These are phyloP conservation scores for Alternaria novae-zelandiae DNA, from an alignment of 2,329 filamentous ascomycete species.

Conservation along the genomic window DNA sequence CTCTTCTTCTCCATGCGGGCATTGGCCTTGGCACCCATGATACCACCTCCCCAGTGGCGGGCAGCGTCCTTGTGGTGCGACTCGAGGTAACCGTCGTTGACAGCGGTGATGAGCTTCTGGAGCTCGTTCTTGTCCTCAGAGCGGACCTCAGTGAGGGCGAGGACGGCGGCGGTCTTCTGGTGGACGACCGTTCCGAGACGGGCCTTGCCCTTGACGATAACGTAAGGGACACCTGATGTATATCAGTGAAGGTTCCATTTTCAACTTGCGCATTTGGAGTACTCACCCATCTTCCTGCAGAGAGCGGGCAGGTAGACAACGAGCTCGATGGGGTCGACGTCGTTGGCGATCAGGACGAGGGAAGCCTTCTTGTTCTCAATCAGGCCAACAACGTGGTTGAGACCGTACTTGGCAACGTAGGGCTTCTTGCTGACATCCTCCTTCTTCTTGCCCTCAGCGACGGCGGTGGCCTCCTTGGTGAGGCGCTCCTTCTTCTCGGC, in stretches of 20 bases:
- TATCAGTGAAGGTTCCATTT: background rate
- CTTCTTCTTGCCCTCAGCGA: slow-evolving; percentile 99
- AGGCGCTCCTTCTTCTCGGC: slow-evolving; percentile 99
- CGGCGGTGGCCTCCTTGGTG: slow-evolving; percentile 94
- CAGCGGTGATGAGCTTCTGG: slow-evolving; percentile 90
- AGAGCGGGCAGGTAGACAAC: slow-evolving; percentile 99
- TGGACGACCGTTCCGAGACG: slow-evolving; percentile 98
- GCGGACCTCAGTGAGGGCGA: slow-evolving; percentile 95
- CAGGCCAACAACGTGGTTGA: slow-evolving; percentile 83
- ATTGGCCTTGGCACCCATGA: slow-evolving; percentile 96
- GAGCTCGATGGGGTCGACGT: slow-evolving; percentile 99
- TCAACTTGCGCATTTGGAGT: background rate
- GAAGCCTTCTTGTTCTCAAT: slow-evolving; percentile 95
- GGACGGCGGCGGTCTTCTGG: slow-evolving; percentile 99
- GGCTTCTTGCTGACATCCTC: slow-evolving; percentile 99
- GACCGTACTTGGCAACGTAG: slow-evolving; percentile 98
- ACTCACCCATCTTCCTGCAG: slow-evolving; percentile 95
- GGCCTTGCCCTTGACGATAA: slow-evolving; percentile 99
- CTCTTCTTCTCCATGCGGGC: slow-evolving; percentile 81
- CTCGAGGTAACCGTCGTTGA: slow-evolving; percentile 98
- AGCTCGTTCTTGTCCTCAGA: slow-evolving; percentile 98
- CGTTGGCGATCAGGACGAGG: slow-evolving; percentile 97
- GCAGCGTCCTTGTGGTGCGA: slow-evolving; percentile 85
- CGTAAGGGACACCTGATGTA: slow-evolving; percentile 73
- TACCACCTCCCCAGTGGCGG: slow-evolving; percentile 98